A percentile compares a stretch with the other conserved stretches of the same genome.
Conservation (phyloP, 2,329 filamentous ascomycete genomes). For the Stagonosporopsis tanaceti region DNA sequence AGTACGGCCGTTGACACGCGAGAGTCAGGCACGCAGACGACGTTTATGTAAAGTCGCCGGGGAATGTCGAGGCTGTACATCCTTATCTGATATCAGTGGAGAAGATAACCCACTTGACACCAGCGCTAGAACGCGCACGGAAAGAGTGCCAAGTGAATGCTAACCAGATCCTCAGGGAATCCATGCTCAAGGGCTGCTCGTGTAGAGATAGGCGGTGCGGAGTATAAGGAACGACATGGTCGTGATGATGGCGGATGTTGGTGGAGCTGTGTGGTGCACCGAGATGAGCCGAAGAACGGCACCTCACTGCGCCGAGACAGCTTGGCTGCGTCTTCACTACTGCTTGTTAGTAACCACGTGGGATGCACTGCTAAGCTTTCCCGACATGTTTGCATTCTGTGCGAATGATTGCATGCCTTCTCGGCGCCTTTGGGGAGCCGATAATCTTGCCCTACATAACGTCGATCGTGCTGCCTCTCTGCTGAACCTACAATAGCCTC, state of each 20-base stretch:
- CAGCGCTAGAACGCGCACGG: conserved; percentile 4
- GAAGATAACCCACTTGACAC: conserved; percentile 10
- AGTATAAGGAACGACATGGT: neutral
- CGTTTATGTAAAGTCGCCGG: conserved; percentile 19
- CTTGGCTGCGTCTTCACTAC: conserved; percentile 5
- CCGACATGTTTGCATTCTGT: neutral
- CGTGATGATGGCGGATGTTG: neutral
- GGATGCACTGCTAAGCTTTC: conserved; percentile 5
- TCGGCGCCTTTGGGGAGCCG: neutral
- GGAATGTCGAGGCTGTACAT: conserved; percentile 6
- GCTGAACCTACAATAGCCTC: neutral
- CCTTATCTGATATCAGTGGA: conserved; percentile 22
- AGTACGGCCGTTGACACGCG: conserved; percentile 5
- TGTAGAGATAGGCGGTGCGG: conserved; percentile 2
- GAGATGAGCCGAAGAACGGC: conserved; percentile 10
- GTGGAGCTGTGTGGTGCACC: neutral
- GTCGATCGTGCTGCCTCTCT: neutral
- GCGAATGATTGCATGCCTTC: neutral
- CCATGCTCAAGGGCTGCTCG: neutral
- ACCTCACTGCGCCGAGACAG: neutral
- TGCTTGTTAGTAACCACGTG: conserved; percentile 10
- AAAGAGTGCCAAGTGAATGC: conserved; percentile 16
- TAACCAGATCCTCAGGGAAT: neutral
- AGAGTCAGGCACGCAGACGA: conserved; percentile 4
- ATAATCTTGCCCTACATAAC: neutral